phyloP scores from a whole-genome alignment of 139 green algal genomes.

The Zygnema cylindricum region DNA sequence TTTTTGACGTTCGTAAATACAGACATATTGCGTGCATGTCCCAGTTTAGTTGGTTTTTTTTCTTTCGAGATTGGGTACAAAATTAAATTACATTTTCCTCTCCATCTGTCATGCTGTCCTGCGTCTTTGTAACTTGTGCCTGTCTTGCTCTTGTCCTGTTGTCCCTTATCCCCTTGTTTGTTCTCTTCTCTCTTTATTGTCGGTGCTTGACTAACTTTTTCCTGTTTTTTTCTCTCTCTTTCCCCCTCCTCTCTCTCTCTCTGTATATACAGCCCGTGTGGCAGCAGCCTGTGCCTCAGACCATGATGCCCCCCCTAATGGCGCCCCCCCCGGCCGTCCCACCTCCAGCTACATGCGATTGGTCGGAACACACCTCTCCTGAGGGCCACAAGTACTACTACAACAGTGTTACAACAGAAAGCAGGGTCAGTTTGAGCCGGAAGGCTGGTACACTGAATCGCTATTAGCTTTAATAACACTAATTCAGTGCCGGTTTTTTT shows the following conservation, averaged over 20 bases:
- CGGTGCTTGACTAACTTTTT: too few relatives aligned
- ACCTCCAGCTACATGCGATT: slow-evolving; percentile 37
- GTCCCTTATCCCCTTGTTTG: too few relatives aligned
- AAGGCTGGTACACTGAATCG: not conserved
- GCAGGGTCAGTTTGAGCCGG: not conserved
- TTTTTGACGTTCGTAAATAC: too few relatives aligned
- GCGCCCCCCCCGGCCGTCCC: not conserved
- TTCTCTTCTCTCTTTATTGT: too few relatives aligned
- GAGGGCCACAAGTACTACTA: slow-evolving; percentile 65
- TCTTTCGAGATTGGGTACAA: too few relatives aligned
- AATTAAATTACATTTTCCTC: too few relatives aligned
- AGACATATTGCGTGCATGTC: too few relatives aligned
- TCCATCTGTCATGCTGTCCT: too few relatives aligned
- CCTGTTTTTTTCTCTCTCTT: not conserved
- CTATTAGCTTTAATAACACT: not conserved
- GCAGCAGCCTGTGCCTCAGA: not conserved
- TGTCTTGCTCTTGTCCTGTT: too few relatives aligned
- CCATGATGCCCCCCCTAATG: not conserved
- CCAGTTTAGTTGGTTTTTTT: too few relatives aligned
- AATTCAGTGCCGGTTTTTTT: too few relatives aligned
- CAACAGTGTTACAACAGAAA: slow-evolving; percentile 57
- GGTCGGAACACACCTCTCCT: slow-evolving; percentile 48
- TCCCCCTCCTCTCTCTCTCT: not conserved
- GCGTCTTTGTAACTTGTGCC: too few relatives aligned
- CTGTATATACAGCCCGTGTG: not conserved